phyloP scores from a whole-genome alignment of 2,329 filamentous ascomycete genomes.

The Parascedosporium putredinis region DNA sequence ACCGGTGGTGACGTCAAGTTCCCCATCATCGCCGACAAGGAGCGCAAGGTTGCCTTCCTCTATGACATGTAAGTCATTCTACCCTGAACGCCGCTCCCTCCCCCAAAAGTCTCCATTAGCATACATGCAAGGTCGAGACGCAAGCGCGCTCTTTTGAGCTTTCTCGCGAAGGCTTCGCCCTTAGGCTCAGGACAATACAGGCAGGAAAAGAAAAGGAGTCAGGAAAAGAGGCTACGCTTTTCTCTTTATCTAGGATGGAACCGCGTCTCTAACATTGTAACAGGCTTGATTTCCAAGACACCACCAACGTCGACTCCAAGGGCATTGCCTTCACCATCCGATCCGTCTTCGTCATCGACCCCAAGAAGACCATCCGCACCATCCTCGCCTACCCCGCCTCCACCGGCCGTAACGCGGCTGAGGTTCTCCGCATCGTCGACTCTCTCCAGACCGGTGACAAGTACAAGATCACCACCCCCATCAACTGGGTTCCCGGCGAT shows the following conservation, averaged over 20 bases:
- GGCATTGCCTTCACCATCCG: slow-evolving; percentile 89
- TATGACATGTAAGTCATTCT: slow-evolving; percentile 60
- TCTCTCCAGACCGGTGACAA: slow-evolving; percentile 77
- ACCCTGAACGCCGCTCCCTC: not conserved
- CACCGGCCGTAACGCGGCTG: slow-evolving; percentile 72
- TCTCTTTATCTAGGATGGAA: no score
- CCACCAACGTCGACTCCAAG: slow-evolving; percentile 70
- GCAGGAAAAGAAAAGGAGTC: no score
- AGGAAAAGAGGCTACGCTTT: no score
- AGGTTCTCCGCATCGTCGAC: slow-evolving; percentile 70
- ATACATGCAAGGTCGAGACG: not conserved
- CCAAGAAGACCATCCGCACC: slow-evolving; percentile 83
- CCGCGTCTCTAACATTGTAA: slow-evolving; percentile 10
- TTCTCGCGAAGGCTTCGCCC: no score
- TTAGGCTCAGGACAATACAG: no score
- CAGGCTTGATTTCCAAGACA: slow-evolving; percentile 69
- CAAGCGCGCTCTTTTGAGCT: no score
- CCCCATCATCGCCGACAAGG: slow-evolving; percentile 74
- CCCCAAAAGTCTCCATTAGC: not conserved
- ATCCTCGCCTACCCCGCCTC: slow-evolving; percentile 89
- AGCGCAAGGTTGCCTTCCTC: slow-evolving; percentile 61
- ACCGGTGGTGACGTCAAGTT: slow-evolving; percentile 60
- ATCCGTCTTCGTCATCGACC: slow-evolving; percentile 90
- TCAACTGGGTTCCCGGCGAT: slow-evolving; percentile 81
- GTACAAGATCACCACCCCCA: slow-evolving; percentile 78